A percentile compares a stretch with the other conserved stretches of the same genome.
Conservation (phyloP, 352 stramenopile species). For the Pythium dissimile region DNA sequence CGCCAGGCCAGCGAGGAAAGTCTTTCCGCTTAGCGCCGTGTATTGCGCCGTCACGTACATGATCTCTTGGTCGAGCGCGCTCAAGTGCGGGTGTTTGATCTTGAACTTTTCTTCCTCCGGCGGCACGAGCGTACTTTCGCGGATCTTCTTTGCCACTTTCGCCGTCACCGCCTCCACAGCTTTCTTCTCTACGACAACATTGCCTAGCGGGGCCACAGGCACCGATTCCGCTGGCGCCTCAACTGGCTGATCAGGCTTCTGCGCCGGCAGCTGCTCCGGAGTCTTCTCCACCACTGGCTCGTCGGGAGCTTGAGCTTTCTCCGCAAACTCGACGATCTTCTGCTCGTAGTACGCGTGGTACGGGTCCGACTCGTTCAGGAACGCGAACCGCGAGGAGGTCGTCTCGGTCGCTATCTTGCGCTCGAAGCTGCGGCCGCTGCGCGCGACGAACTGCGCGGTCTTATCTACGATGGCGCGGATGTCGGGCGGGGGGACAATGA, state of each 20-base stretch:
- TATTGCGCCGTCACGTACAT: constrained; percentile 99
- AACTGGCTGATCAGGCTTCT: not conserved
- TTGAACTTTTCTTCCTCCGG: constrained; percentile 72
- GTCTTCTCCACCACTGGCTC: not conserved
- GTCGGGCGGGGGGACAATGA: constrained; percentile 97
- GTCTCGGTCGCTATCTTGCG: constrained; percentile 95
- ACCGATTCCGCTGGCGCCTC: not conserved
- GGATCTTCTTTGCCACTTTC: constrained; percentile 90
- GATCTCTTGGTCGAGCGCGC: constrained; percentile 93
- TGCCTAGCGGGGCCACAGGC: constrained; percentile 18
- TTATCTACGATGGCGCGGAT: constrained; percentile 98
- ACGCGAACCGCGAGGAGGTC: constrained; percentile 97
- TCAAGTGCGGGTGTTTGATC: constrained; percentile 89
- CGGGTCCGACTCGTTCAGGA: constrained; percentile 92
- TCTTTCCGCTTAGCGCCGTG: constrained; percentile 92
- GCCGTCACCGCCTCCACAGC: constrained; percentile 76
- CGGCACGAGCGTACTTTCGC: constrained; percentile 76
- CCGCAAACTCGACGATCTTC: constrained; percentile 89
- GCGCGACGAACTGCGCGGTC: constrained; percentile 98
- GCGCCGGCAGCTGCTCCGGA: not conserved
- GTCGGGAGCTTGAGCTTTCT: constrained; percentile 28
- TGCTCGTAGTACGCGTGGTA: constrained; percentile 99
- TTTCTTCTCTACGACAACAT: constrained; percentile 84
- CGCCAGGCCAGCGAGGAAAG: constrained; percentile 94
- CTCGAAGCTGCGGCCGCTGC: constrained; percentile 98